Conservation (phyloP, 345 rosid species). For the Cochlearia excelsa region DNA sequence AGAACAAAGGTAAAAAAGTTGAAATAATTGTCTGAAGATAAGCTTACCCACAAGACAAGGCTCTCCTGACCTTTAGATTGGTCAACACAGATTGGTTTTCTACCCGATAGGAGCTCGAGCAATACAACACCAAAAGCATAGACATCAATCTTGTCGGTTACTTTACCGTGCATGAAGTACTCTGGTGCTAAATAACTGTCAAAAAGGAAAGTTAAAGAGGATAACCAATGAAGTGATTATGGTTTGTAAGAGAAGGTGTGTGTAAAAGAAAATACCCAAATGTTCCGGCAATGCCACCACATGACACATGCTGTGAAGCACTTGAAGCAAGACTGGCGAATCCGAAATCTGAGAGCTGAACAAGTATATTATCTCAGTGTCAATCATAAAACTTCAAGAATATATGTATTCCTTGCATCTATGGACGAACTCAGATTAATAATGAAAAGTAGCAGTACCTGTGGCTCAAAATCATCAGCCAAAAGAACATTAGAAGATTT, state of each 20-base stretch:
- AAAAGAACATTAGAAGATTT: slow-evolving; percentile 93
- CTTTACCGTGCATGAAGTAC: slow-evolving; percentile 88
- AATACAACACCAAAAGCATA: slow-evolving; percentile 93
- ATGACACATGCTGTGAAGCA: slow-evolving; percentile 45
- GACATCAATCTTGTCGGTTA: slow-evolving; percentile 89
- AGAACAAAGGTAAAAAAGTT: not conserved
- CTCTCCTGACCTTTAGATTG: slow-evolving; percentile 72
- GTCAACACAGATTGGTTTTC: slow-evolving; percentile 68
- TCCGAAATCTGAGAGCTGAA: slow-evolving; percentile 96
- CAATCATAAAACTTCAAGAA: slow-evolving; percentile 24
- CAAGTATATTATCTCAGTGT: slow-evolving; percentile 26
- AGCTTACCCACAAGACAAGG: slow-evolving; percentile 94
- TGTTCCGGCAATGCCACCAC: slow-evolving; percentile 81
- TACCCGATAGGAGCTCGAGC: slow-evolving; percentile 88
- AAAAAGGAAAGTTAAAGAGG: slow-evolving; percentile 19
- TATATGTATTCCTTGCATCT: not conserved
- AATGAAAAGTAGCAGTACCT: slow-evolving; percentile 41
- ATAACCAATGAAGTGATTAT: slow-evolving; percentile 1
- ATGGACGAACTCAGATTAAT: not conserved
- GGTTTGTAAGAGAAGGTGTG: slow-evolving; percentile 7
- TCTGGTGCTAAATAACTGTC: slow-evolving; percentile 97
- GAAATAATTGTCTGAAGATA: not conserved
- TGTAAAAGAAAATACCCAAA: slow-evolving; percentile 59
- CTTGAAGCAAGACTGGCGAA: slow-evolving; percentile 60
- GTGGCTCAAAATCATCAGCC: slow-evolving; percentile 92